Evolutionary conservation across 2,329 filamentous ascomycete genomes (phyloP).

Genomic region (Thelonectria discophora): DNA sequence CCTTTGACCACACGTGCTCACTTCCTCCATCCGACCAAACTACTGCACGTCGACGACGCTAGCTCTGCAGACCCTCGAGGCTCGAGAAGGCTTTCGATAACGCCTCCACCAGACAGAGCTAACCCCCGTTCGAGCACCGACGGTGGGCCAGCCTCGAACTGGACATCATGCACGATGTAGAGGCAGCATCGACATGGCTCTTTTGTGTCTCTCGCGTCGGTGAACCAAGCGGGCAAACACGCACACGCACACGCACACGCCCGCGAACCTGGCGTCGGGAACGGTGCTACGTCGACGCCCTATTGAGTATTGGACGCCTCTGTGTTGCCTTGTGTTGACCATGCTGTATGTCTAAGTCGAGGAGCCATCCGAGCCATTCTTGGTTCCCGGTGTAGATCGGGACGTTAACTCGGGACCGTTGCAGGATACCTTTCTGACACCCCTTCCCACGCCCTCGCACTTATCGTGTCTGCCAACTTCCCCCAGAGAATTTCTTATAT

Average conservation of each 20-base stretch:
- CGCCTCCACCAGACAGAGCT: slow-evolving; percentile 2
- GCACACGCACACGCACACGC: slow-evolving; percentile 10
- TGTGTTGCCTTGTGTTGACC: neutral
- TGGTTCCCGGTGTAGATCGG: neutral
- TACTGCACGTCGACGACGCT: neutral
- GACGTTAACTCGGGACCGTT: neutral
- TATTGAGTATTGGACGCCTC: neutral
- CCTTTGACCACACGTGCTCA: neutral
- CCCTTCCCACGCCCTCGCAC: neutral
- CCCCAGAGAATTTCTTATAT: slow-evolving; percentile 2
- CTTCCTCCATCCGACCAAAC: neutral
- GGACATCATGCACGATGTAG: neutral
- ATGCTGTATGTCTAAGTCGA: neutral
- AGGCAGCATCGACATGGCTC: neutral
- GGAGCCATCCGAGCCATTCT: neutral
- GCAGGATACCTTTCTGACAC: too few species aligned
- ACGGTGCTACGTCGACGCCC: too few species aligned
- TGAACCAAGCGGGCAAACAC: slow-evolving; percentile 18
- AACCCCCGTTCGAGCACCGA: slow-evolving; percentile 20
- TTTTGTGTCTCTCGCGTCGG: neutral
- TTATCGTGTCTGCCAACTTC: neutral
- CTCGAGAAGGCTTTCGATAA: slow-evolving; percentile 1
- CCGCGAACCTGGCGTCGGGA: neutral
- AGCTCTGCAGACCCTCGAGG: neutral
- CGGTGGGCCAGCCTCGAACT: slow-evolving; percentile 1